phyloP scores from a whole-genome alignment of 176 grass and related monocot species.

The Rhynchospora tenuis region DNA sequence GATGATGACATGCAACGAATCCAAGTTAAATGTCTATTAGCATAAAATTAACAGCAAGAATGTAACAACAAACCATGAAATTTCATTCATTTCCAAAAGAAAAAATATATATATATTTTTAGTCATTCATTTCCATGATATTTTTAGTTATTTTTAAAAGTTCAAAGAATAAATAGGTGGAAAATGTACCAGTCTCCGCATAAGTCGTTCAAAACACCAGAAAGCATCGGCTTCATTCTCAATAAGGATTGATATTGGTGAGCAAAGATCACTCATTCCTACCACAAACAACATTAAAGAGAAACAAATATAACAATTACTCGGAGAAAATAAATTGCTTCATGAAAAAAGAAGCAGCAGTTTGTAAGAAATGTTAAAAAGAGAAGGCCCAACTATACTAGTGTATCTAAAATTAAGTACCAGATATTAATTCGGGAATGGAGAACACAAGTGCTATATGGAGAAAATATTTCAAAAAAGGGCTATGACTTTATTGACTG shows the following conservation, averaged over 20 bases:
- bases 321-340: background rate
- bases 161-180: background rate
- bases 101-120: no score
- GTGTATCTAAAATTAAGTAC: background rate
- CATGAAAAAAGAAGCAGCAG: background rate
- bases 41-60: background rate
- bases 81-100: no score
- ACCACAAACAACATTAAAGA: slow-evolving; percentile 26
- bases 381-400: background rate
- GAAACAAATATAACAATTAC: slow-evolving; percentile 17
- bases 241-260: slow-evolving; percentile 80
- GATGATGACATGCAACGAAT: background rate
- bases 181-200: slow-evolving; percentile 78
- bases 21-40: background rate
- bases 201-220: slow-evolving; percentile 98
- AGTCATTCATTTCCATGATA: no score
- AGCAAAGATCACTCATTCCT: slow-evolving; percentile 99
- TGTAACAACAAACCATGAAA: background rate
- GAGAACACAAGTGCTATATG: background rate
- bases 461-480: background rate
- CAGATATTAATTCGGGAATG: background rate
- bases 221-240: slow-evolving; percentile 98
- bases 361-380: background rate
- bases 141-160: background rate
- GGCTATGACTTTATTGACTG: no score